phyloP scores from a whole-genome alignment of 352 stramenopile genomes.

The Pythium rishiriense region DNA sequence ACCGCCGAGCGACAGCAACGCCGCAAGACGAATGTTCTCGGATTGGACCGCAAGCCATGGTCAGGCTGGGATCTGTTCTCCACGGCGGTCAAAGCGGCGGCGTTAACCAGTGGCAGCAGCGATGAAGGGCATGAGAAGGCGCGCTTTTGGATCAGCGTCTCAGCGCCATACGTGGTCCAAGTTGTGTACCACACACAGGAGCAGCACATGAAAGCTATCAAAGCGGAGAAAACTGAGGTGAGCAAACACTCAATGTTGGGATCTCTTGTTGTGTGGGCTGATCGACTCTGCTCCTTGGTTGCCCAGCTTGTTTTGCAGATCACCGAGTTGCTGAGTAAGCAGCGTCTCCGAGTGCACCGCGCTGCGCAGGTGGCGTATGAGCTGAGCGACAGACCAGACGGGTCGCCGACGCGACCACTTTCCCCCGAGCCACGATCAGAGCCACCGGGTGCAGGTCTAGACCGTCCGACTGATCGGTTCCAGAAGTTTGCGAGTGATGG shows the following conservation, averaged over 20 bases:
- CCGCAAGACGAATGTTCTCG: slow-evolving; percentile 40
- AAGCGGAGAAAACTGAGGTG: slow-evolving; percentile 73
- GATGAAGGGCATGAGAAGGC: slow-evolving; percentile 35
- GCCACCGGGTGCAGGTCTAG: background rate
- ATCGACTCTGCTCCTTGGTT: background rate
- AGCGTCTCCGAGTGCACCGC: slow-evolving; percentile 30
- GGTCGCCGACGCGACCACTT: background rate
- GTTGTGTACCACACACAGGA: slow-evolving; percentile 78
- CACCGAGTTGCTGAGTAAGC: slow-evolving; percentile 45
- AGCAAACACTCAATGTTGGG: background rate
- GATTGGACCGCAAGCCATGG: slow-evolving; percentile 44
- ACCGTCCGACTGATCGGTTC: slow-evolving; percentile 20
- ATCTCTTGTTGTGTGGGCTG: background rate
- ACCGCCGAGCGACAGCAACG: slow-evolving; percentile 25
- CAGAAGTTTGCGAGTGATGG: slow-evolving; percentile 29
- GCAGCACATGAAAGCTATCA: slow-evolving; percentile 56
- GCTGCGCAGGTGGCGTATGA: slow-evolving; percentile 12
- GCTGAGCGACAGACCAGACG: background rate
- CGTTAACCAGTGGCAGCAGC: slow-evolving; percentile 24
- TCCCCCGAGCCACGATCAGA: slow-evolving; percentile 16
- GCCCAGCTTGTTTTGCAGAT: slow-evolving; percentile 46
- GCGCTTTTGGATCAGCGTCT: slow-evolving; percentile 74
- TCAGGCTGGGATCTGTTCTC: slow-evolving; percentile 46
- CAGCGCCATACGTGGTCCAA: slow-evolving; percentile 66
- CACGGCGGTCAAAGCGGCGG: slow-evolving; percentile 42